Base-by-base conservation (phyloP, 768 basidiomycete species). In the Gloeostereum incarnatum region DNA sequence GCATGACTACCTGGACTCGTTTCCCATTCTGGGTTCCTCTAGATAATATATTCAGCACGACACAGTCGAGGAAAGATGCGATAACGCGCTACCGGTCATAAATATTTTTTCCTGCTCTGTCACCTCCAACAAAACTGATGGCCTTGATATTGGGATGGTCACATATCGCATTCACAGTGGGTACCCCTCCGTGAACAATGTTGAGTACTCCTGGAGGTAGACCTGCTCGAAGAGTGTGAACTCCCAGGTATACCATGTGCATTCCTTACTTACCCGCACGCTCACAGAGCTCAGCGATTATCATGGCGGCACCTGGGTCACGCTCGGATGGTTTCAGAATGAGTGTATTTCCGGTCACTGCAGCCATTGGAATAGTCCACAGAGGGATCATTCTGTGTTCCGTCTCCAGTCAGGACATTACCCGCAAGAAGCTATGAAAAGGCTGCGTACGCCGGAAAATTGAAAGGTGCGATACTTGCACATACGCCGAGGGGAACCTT, bases 221-320 rank as follows among this genome's bases (percentile, higher is more conserved):
- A 20, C 84, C 83, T 80, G 21, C 39, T 42, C 38, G 29, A 32
- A 45, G 50, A 17, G 16, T 10, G 22, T 11, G 14, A 16, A 25
- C 22, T 17, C 3, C 20, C 11, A 33, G 33, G 13, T 25, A 9
- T 16, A 42, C 19, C 11, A 36, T 17, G 17, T 18, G 33, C 24
- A 23, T 6, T 35, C 11, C n/a, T 24, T 8, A 44, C 58, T 47
- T 34, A 76, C 77, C 88, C 40, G 94, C 91, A 38, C 77, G 78
- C 58, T 88, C 78, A 53, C 88, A 91, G 3, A 97, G 71, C 60
- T 99, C 94, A 22, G 92, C 91, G 44, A 99, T 91, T 39, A 99
- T 94, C 84, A 96, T 92, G 5, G 91, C 83, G 10, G 96, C 94
- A 34, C 94, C 94, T 10, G 94, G 94, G 55, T 96, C 93, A 18